These are phyloP conservation scores for Coprinopsis strossmayeri DNA, from an alignment of 768 basidiomycete genomes.

Conservation along the genomic window DNA sequence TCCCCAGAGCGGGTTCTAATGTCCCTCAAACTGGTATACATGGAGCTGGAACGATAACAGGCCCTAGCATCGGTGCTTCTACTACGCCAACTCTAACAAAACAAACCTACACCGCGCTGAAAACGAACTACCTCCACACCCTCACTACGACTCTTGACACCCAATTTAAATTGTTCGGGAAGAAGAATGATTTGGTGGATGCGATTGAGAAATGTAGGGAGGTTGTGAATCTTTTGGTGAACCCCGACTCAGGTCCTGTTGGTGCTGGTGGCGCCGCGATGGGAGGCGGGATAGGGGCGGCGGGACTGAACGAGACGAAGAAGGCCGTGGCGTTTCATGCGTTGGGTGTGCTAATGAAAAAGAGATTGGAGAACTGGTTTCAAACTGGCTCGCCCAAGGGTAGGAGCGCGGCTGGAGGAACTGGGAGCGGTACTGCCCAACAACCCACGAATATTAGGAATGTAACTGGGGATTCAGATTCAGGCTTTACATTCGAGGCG, in stretches of 20 bases:
- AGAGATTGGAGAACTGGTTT: neutral
- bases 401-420: no score
- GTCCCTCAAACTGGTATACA: no score
- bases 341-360: neutral
- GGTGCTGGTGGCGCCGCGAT: no score
- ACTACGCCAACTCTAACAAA: no score
- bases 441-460: no score
- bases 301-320: neutral
- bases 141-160: neutral
- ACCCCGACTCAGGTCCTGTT: no score
- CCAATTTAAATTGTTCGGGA: constrained; percentile 2
- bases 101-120: neutral
- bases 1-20: no score
- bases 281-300: neutral
- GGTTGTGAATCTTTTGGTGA: constrained; percentile 1
- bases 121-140: neutral
- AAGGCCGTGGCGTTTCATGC: neutral
- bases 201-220: constrained; percentile 1
- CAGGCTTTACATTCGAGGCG: no score
- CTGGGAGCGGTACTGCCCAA: no score
- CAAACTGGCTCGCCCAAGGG: no score
- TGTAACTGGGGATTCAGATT: neutral
- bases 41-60: no score
- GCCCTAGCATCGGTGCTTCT: no score
- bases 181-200: neutral